A percentile compares a stretch with the other conserved stretches of the same genome.
These are phyloP conservation scores for Pholiota microspora DNA, from an alignment of 768 basidiomycete genomes.

Conservation along the genomic window DNA sequence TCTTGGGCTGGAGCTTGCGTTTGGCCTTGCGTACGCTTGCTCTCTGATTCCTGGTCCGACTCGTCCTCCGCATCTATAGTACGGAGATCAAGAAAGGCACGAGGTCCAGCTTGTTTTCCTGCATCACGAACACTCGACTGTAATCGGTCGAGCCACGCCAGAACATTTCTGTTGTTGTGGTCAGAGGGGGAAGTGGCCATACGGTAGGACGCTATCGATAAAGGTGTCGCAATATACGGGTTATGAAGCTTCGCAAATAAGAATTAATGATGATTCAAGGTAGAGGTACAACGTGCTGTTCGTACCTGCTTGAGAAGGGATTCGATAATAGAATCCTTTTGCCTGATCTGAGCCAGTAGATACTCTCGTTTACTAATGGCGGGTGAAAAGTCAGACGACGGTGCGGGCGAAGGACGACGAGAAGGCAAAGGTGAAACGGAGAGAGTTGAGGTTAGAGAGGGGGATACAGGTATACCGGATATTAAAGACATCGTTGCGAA, in stretches of 20 bases:
- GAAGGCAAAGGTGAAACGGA: slow-evolving; percentile 20
- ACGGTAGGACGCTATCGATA: slow-evolving; percentile 76
- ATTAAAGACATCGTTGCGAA: slow-evolving; percentile 1
- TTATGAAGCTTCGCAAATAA: slow-evolving; percentile 87
- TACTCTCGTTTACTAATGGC: slow-evolving; percentile 77
- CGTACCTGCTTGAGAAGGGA: slow-evolving; percentile 78
- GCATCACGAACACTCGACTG: slow-evolving; percentile 56
- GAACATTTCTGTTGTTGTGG: slow-evolving; percentile 59
- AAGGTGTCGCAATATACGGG: slow-evolving; percentile 75
- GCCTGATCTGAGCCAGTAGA: slow-evolving; percentile 78
- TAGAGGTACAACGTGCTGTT: too few relatives aligned
- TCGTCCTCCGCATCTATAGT: slow-evolving; percentile 33
- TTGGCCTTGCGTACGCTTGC: slow-evolving; percentile 20
- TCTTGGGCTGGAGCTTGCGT: slow-evolving; percentile 5
- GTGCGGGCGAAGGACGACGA: slow-evolving; percentile 35
- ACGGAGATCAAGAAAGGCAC: slow-evolving; percentile 46
- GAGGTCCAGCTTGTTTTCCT: slow-evolving; percentile 39
- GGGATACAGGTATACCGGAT: slow-evolving; percentile 5
- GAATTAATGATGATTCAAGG: too few relatives aligned
- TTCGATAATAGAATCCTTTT: slow-evolving; percentile 87
- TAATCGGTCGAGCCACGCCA: slow-evolving; percentile 75
- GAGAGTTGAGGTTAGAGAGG: slow-evolving; percentile 14
- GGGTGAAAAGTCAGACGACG: slow-evolving; percentile 32
- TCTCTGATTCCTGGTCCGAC: slow-evolving; percentile 40
- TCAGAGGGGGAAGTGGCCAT: slow-evolving; percentile 78